Base-by-base conservation (phyloP, 345 rosid genomes). In the Eucalyptus albens region DNA sequence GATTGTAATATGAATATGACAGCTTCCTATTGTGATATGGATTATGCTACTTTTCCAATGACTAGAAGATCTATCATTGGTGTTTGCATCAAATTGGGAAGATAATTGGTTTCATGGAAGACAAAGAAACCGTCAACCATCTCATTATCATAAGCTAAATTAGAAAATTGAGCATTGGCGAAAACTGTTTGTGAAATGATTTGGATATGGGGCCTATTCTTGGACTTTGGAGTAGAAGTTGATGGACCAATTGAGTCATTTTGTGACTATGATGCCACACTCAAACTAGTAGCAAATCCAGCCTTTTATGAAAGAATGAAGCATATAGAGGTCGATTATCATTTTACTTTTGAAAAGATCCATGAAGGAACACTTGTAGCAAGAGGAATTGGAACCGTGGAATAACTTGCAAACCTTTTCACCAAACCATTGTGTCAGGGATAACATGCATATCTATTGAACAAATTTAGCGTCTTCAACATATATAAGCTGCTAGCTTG, bases 81-180 rank as follows among this genome's bases (percentile, higher is more conserved):
- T 60, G 29, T 60, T 60, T 60, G 67, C 67, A 60, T 60, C 67
- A 60, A 60, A 60, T 0, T 60, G 67, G n/a, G 31, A 26, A 60
- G n/a, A 27, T 60, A 26, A 26, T 59, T 59, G n/a, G 2, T 26
- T 26, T 59, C 65, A 3, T 26, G 67, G 67, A 60, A 60, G n/a
- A 60, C 2, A 12, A 60, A 60, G n/a, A 60, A 59, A 60, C 4
- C 6, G 0, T 60, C 67, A 26, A 60, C 15, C 15, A 1, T 60
- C 29, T 60, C 31, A 60, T 60, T 60, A 21, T 60, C 31, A 11
- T 59, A 11, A 24, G n/a, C 67, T 59, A 8, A 26, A 60, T 60
- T 27, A 5, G 12, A 26, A 9, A 24, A 26, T 60, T 27, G 7
- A 60, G 67, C 31, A 0, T 1, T 27, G 15, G n/a, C 4, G 2